Base-by-base conservation (phyloP, 495 filamentous ascomycete species). In the Hypoxylon fuscum region DNA sequence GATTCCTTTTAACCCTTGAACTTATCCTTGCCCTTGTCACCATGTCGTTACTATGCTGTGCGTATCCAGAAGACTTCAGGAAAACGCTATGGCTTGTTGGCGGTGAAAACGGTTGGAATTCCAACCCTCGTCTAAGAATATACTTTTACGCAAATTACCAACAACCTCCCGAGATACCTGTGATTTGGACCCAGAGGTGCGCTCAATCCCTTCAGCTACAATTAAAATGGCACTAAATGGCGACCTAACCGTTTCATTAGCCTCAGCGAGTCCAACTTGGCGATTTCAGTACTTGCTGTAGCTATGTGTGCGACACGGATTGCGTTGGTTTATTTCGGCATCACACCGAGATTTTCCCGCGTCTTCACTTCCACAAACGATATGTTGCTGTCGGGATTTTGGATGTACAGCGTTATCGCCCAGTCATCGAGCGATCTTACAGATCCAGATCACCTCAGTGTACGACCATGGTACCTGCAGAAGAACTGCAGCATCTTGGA, bases 101-200 rank as follows among this genome's bases (percentile, higher is more conserved):
- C 6, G 70, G 67, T 2, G 51, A 62, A 22, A 50, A 60, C 22
- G 49, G 54, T 9, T 72, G 68, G 64, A 72, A 72, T 25, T 72
- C 70, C 1, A 60, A 72, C 47, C 70, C 70, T 0, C 44, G 47
- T 18, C 29, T 55, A 9, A 37, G 67, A n/a, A 70, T 72, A 29
- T 72, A 72, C 55, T 70, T 65, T 27, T 70, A 72, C 34, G 67
- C 63, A n/a, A 72, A 72, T 48, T 62, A 70, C 25, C 11, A 53
- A 20, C 34, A 68, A 22, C 70, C 70, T 11, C 67, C 67, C 0
- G 51, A 53, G 15, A 61, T 72, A 32, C 64, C 67, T 0, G 61
- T 59, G 25, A 35, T 70, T 23, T 72, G 70, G 70, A 62, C 42
- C 22, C 62, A 66, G 27, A 63, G 45, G 70, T 72, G 29, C 25